A percentile compares a stretch with the other conserved stretches of the same genome.
Conservation (phyloP, 2,329 filamentous ascomycete species). For the Diaporthe citrichinensis region DNA sequence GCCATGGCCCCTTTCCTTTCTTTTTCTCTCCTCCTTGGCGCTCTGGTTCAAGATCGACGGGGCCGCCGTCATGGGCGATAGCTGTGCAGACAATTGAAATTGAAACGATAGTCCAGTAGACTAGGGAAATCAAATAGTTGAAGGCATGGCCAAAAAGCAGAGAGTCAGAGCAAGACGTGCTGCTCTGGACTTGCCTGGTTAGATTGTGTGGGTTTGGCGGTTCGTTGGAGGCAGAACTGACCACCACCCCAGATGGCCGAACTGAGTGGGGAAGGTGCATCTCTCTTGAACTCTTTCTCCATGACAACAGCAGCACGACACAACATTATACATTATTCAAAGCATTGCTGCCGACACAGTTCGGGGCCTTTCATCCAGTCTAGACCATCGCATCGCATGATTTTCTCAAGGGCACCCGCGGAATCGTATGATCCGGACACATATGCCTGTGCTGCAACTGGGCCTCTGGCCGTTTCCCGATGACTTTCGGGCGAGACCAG, state of each 20-base stretch:
- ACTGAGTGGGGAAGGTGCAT: neutral
- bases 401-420: neutral
- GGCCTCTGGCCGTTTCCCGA: conserved; percentile 24
- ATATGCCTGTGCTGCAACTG: neutral
- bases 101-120: neutral
- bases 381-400: neutral
- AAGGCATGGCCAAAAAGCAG: neutral
- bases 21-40: neutral
- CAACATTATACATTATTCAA: neutral
- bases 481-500: conserved; percentile 34
- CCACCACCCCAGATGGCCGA: neutral
- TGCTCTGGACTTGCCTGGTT: neutral
- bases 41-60: neutral
- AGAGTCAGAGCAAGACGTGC: neutral
- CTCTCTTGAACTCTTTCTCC: conserved; percentile 1
- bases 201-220: neutral
- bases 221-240: neutral
- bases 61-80: neutral
- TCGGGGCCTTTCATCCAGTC: neutral
- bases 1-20: neutral
- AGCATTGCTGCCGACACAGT: neutral
- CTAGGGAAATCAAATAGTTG: too few species aligned
- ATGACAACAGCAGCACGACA: neutral
- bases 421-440: conserved; percentile 27
- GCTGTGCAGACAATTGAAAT: neutral